Percentiles rank a stretch among this genome's conserved stretches.
phyloP scores from a whole-genome alignment of 2,329 filamentous ascomycete genomes.

The Pyrenophora graminea region DNA sequence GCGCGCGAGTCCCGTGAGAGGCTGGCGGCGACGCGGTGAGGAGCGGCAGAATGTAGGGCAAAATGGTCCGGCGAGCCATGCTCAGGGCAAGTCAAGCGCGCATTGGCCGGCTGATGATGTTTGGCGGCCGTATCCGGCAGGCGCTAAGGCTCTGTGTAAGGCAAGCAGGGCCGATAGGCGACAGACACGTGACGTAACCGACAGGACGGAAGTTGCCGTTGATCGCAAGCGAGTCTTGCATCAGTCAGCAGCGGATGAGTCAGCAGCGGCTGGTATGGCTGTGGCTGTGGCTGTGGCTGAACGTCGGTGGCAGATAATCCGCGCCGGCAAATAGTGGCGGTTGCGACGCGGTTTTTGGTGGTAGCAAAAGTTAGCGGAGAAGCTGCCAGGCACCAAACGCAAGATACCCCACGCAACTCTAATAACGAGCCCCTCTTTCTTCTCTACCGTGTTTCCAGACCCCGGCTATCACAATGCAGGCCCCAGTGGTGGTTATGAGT shows the following conservation, averaged over 20 bases:
- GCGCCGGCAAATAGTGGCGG: slow-evolving; percentile 14
- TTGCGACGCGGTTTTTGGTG: slow-evolving; percentile 34
- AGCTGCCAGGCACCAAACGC: slow-evolving; percentile 31
- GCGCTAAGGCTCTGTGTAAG: slow-evolving; percentile 21
- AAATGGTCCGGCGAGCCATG: slow-evolving; percentile 20
- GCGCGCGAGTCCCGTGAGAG: slow-evolving; percentile 40
- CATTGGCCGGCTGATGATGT: slow-evolving; percentile 19
- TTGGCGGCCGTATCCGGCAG: slow-evolving; percentile 13
- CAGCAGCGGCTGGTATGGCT: slow-evolving; percentile 2
- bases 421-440: slow-evolving; percentile 21
- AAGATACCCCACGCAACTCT: slow-evolving; percentile 35
- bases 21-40: slow-evolving; percentile 33
- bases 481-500: slow-evolving; percentile 78
- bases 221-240: neutral
- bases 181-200: neutral
- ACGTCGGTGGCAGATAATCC: slow-evolving; percentile 17
- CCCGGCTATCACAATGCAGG: slow-evolving; percentile 65
- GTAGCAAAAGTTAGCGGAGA: slow-evolving; percentile 30
- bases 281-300: slow-evolving; percentile 16
- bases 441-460: slow-evolving; percentile 15
- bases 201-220: slow-evolving; percentile 4
- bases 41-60: slow-evolving; percentile 28
- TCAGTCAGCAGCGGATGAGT: neutral
- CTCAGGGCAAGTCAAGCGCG: slow-evolving; percentile 24
- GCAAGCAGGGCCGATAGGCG: slow-evolving; percentile 5